A percentile compares a stretch with the other conserved stretches of the same genome.
Evolutionary conservation across 1,284 basidiomycete genomes (phyloP).

Genomic region (Ustilago curta): DNA sequence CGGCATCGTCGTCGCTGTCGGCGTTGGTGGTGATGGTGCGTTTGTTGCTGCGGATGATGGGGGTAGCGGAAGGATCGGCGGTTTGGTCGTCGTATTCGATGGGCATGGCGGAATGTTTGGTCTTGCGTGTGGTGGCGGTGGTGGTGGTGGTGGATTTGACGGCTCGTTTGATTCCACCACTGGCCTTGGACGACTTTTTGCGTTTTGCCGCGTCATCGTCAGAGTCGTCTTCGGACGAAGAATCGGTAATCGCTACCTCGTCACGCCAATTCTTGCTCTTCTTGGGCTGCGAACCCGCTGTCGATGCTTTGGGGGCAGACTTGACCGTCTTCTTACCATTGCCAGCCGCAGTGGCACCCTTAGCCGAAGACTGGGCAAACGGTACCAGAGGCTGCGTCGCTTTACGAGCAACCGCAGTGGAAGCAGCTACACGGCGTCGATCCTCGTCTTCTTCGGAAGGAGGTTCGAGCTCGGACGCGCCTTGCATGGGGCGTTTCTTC

Average conservation of each 20-base stretch:
- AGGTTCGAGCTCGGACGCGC: constrained; percentile 41
- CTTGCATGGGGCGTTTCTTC: constrained; percentile 49
- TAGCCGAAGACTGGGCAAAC: constrained; percentile 32
- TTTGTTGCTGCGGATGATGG: constrained; percentile 41
- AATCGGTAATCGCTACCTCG: constrained; percentile 44
- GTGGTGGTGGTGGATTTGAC: neutral
- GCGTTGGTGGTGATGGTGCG: constrained; percentile 6
- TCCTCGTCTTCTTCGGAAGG: constrained; percentile 37
- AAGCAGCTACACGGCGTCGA: constrained; percentile 9
- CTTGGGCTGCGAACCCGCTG: constrained; percentile 13
- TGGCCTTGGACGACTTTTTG: constrained; percentile 15
- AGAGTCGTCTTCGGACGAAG: constrained; percentile 39
- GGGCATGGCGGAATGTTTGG: constrained; percentile 15
- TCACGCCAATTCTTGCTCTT: constrained; percentile 42
- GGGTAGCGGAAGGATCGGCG: constrained; percentile 46
- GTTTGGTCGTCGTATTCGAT: constrained; percentile 46
- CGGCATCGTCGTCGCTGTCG: constrained; percentile 14
- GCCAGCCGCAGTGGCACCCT: constrained; percentile 6
- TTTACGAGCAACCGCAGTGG: constrained; percentile 17
- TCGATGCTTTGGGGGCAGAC: constrained; percentile 5
- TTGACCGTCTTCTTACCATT: constrained; percentile 18
- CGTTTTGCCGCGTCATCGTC: constrained; percentile 7
- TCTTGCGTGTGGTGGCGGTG: constrained; percentile 7
- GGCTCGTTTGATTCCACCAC: neutral
- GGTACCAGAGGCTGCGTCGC: constrained; percentile 32